Evolutionary conservation across 2,329 filamentous ascomycete species (phyloP).

Genomic region (Sporothrix sp.): DNA sequence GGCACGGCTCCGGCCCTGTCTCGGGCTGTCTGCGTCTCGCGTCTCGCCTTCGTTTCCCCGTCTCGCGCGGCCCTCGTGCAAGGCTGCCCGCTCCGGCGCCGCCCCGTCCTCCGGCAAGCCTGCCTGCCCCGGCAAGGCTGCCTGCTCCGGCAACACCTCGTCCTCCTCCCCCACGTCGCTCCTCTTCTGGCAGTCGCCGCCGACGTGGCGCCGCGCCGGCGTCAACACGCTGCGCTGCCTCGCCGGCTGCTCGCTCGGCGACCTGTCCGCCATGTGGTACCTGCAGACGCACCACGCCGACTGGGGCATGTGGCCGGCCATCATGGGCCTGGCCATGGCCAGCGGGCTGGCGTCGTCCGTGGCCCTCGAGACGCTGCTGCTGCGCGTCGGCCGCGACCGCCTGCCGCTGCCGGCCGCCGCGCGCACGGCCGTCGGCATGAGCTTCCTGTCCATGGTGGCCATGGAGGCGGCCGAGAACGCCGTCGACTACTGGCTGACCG

Average conservation of each 20-base stretch:
- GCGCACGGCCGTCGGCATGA: slow-evolving; percentile 48
- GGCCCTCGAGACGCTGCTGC: slow-evolving; percentile 41
- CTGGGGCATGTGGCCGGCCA: slow-evolving; percentile 33
- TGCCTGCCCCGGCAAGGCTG: too few species aligned
- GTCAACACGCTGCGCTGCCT: slow-evolving; percentile 48
- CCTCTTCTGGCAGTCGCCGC: slow-evolving; percentile 26
- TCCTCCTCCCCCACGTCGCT: neutral
- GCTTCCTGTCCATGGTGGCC: slow-evolving; percentile 47
- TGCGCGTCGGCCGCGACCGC: slow-evolving; percentile 37
- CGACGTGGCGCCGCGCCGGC: slow-evolving; percentile 39
- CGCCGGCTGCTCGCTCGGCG: slow-evolving; percentile 44
- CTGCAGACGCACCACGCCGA: slow-evolving; percentile 39
- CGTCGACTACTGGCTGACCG: slow-evolving; percentile 46
- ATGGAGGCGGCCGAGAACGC: slow-evolving; percentile 47
- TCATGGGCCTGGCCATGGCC: slow-evolving; percentile 47
- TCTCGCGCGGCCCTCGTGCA: too few species aligned
- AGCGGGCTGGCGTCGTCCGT: slow-evolving; percentile 42
- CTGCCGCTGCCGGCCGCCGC: slow-evolving; percentile 37
- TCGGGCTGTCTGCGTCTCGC: too few species aligned
- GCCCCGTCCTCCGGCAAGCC: too few species aligned
- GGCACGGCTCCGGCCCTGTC: too few species aligned
- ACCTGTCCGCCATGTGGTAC: slow-evolving; percentile 47
- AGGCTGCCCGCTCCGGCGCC: too few species aligned
- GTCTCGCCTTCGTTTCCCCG: too few species aligned
- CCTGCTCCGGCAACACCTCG: too few species aligned